Conservation (phyloP, 2,329 filamentous ascomycete species). For the Penicillium sp. region DNA sequence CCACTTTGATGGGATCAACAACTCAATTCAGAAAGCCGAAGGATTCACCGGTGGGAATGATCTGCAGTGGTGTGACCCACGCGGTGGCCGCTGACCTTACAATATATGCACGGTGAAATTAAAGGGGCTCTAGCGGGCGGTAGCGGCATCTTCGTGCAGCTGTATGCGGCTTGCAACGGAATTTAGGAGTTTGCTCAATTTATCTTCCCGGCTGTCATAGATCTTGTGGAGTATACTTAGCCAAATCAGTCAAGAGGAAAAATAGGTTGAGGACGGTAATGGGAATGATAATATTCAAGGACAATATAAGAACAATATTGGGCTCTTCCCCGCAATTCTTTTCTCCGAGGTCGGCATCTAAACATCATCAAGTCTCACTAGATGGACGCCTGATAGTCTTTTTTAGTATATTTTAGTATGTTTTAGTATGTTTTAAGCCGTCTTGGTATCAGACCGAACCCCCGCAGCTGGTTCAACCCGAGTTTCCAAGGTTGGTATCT, state of each 20-base stretch:
- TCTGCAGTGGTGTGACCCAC: background rate
- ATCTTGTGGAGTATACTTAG: background rate
- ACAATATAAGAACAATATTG: background rate
- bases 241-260: background rate
- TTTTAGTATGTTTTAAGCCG: background rate
- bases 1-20: background rate
- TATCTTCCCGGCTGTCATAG: background rate
- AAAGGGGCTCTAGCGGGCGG: background rate
- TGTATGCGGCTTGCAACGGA: background rate
- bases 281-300: constrained; percentile 7
- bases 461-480: background rate
- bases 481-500: background rate
- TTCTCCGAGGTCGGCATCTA: background rate
- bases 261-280: constrained; percentile 22
- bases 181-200: background rate
- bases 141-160: background rate
- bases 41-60: background rate
- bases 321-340: background rate
- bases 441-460: background rate
- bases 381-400: too few relatives aligned
- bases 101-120: background rate
- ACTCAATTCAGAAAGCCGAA: too few relatives aligned
- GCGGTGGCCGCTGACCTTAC: background rate
- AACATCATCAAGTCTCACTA: background rate
- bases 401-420: background rate